A percentile compares a stretch with the other conserved stretches of the same genome.
Conservation (phyloP, 2,329 filamentous ascomycete species). For the Xylaria sp. region DNA sequence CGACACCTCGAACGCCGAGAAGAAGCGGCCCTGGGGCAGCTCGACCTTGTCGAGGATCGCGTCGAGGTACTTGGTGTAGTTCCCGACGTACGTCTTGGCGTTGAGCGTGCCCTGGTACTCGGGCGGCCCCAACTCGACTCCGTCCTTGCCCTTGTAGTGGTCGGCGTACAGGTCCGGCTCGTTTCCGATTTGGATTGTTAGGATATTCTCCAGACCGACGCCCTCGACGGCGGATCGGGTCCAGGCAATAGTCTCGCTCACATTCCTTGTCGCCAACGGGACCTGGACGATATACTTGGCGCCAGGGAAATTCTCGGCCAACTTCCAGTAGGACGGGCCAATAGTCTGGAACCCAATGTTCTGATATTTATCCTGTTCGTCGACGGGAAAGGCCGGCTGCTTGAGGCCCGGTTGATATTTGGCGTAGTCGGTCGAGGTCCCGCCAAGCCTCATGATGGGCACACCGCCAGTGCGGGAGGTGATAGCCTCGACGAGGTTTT, state of each 20-base stretch:
- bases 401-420: constrained; percentile 38
- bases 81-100: constrained; percentile 41
- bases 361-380: constrained; percentile 40
- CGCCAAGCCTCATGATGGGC: constrained; percentile 41
- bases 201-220: constrained; percentile 39
- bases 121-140: constrained; percentile 37
- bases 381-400: constrained; percentile 36
- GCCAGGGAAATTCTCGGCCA: constrained; percentile 36
- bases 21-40: constrained; percentile 35
- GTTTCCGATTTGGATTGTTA: constrained; percentile 42
- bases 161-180: constrained; percentile 40
- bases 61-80: constrained; percentile 39
- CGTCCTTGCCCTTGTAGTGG: constrained; percentile 29
- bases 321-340: constrained; percentile 39
- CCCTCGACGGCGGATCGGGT: constrained; percentile 32
- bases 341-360: constrained; percentile 40
- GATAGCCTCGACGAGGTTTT: constrained; percentile 39
- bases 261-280: constrained; percentile 40
- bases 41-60: constrained; percentile 34
- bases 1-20: constrained; percentile 41
- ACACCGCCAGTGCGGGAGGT: constrained; percentile 40
- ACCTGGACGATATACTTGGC: constrained; percentile 42
- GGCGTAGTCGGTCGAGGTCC: constrained; percentile 42
- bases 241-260: constrained; percentile 41
- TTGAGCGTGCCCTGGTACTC: constrained; percentile 38